phyloP scores from a whole-genome alignment of 345 rosid species.

The Geranium rotundifolium region DNA sequence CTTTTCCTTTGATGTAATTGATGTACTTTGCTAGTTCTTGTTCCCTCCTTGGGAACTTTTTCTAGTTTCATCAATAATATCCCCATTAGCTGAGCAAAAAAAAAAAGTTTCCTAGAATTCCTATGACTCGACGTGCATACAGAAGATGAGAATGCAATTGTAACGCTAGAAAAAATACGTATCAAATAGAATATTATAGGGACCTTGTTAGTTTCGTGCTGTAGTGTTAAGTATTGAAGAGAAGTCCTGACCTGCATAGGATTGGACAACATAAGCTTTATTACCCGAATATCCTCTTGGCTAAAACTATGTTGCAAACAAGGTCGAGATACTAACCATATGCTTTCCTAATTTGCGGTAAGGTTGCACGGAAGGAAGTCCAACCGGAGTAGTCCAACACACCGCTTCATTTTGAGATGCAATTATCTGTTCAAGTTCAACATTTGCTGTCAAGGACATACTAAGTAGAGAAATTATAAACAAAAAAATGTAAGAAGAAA shows the following conservation, averaged over 20 bases:
- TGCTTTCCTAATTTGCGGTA: constrained; percentile 66
- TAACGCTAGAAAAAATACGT: too few relatives aligned
- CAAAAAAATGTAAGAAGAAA: not conserved
- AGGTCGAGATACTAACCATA: constrained; percentile 36
- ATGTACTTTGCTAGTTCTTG: too few relatives aligned
- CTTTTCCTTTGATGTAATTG: too few relatives aligned
- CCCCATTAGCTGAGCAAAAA: too few relatives aligned
- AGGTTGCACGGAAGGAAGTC: constrained; percentile 99
- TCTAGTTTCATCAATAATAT: too few relatives aligned
- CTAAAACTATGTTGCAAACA: not conserved
- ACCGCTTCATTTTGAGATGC: constrained; percentile 89
- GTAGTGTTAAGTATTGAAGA: constrained; percentile 73
- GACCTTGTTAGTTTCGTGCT: constrained; percentile 82
- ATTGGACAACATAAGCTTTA: not conserved
- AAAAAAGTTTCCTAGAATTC: too few relatives aligned
- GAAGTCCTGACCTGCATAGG: constrained; percentile 75
- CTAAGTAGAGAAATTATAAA: not conserved
- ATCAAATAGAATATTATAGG: too few relatives aligned
- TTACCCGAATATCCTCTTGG: not conserved
- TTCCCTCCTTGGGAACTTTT: too few relatives aligned
- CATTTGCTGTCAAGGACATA: not conserved
- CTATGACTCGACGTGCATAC: too few relatives aligned
- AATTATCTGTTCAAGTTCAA: constrained; percentile 38
- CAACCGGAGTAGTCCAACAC: constrained; percentile 89
- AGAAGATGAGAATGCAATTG: too few relatives aligned